Base-by-base conservation (phyloP, 2,329 filamentous ascomycete species). In the Paraphaeosphaeria minitans region DNA sequence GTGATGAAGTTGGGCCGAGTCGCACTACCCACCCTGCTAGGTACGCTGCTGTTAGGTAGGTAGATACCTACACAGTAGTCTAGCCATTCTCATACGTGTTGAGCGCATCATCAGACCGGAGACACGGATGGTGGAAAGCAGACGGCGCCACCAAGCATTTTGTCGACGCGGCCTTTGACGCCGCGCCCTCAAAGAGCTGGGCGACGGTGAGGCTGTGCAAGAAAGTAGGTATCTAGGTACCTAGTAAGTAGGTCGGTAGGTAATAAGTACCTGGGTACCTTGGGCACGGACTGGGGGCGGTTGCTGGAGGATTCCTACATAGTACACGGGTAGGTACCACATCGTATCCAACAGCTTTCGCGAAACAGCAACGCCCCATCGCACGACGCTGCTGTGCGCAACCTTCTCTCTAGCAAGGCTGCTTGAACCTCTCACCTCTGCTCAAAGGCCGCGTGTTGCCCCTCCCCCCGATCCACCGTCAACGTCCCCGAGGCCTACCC, bases 151-250 rank as follows among this genome's bases (percentile, higher is more conserved):
- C 53, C 57, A 55, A 55, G 53, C 53, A 50, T 52, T 41, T 51
- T 3, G 51, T n/a, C 27, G 53, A 55, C 56, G 56, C 56, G 56
- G 56, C 56, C 51, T 52, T 59, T 59, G 45, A 59, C 56, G 56
- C 55, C 54, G 56, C 49, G 19, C 27, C n/a, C 14, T 33, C 13
- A 42, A 53, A 42, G n/a, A 42, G 24, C 56, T 49, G 33, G 43
- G 56, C 43, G 27, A 33, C 19, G n/a, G 37, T 13, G 50, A 43
- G 47, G 56, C 55, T 41, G 43, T 46, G 56, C 56, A 12, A 29
- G 8, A 21, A 35, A 19, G 48, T 39, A 37, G 22, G n/a, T n/a
- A n/a, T n/a, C n/a, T n/a, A n/a, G n/a, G n/a, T n/a, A n/a, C n/a
- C n/a, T n/a, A n/a, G n/a, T n/a, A n/a, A n/a, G n/a, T n/a, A n/a